Evolutionary conservation across 805 yeast genomes (phyloP).

Genomic region (Zygotorulaspora sp.): DNA sequence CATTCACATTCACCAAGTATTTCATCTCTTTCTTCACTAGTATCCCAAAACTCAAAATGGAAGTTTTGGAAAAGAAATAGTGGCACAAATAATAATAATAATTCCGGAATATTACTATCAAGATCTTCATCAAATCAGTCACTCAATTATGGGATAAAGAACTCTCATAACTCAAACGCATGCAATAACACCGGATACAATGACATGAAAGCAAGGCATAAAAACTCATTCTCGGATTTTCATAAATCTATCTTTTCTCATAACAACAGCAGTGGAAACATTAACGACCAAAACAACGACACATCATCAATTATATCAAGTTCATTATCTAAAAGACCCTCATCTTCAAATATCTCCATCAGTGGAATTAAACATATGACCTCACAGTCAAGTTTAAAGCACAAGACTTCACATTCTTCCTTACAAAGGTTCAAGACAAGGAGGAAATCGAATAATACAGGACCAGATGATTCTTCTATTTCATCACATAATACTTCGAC

Average conservation of each 20-base stretch:
- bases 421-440: conserved; percentile 29
- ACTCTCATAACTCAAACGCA: not conserved
- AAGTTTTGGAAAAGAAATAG: conserved; percentile 34
- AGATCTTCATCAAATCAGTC: conserved; percentile 17
- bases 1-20: conserved; percentile 21
- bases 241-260: conserved; percentile 20
- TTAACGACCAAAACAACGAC: conserved; percentile 3
- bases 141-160: conserved; percentile 3
- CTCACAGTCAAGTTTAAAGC: conserved; percentile 28
- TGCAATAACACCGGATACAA: not conserved
- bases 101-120: conserved; percentile 11
- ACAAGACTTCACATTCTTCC: conserved; percentile 34
- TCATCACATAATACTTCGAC: conserved; percentile 11
- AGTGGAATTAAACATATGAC: conserved; percentile 21
- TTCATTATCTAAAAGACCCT: conserved; percentile 19
- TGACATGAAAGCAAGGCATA: conserved; percentile 15
- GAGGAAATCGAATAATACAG: conserved; percentile 24
- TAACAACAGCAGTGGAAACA: conserved; percentile 7
- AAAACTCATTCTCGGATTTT: conserved; percentile 24
- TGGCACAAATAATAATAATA: not conserved
- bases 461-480: conserved; percentile 13
- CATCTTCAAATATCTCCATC: conserved; percentile 24
- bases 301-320: conserved; percentile 8
- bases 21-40: conserved; percentile 20
- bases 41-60: conserved; percentile 26